Conservation (phyloP, 2,329 filamentous ascomycete species). For the Fusarium compactum region DNA sequence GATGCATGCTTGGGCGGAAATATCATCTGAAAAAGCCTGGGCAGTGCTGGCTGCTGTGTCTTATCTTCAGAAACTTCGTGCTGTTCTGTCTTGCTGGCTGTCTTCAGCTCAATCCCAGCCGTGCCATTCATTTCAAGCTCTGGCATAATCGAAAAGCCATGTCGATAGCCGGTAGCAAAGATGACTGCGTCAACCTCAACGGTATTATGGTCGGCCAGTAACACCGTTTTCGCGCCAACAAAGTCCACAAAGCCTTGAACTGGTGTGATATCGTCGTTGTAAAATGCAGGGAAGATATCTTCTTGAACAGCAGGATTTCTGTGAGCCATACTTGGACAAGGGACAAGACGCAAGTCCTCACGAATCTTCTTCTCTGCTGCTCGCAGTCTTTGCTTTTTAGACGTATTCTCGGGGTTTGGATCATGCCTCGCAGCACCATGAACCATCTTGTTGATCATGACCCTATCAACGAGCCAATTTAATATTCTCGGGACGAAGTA, state of each 20-base stretch:
- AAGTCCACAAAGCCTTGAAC: not conserved
- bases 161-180: not conserved
- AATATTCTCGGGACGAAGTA: not conserved
- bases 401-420: not conserved
- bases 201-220: not conserved
- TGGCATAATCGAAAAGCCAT: not conserved
- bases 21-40: not conserved
- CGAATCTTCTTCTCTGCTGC: not conserved
- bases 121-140: not conserved
- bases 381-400: not conserved
- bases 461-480: not conserved
- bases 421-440: not conserved
- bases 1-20: not conserved
- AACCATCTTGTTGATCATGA: not conserved
- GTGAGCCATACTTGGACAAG: not conserved
- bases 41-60: not conserved
- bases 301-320: not conserved
- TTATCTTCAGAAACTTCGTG: rapidly evolving
- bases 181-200: not conserved
- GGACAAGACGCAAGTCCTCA: not conserved
- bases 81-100: not conserved
- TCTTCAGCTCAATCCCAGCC: not conserved
- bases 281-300: not conserved
- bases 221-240: not conserved
- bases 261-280: not conserved